Percentiles rank a stretch among this genome's conserved stretches.
phyloP scores from a whole-genome alignment of 352 stramenopile species.

The Achlya hypogyna region DNA sequence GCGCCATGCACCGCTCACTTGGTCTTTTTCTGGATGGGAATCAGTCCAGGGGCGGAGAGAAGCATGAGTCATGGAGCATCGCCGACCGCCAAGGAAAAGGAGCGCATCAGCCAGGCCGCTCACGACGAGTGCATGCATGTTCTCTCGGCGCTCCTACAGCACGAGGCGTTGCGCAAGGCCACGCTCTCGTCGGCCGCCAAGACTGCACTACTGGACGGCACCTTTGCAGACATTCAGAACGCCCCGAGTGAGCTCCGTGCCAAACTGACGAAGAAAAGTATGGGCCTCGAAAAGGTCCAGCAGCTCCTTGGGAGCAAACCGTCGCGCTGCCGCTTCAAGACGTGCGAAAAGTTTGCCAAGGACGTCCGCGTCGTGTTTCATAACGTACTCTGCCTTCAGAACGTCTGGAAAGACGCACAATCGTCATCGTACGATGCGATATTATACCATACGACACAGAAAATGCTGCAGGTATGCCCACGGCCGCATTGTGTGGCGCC shows the following conservation, averaged over 20 bases:
- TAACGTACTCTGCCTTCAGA: slow-evolving; percentile 42
- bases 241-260: neutral
- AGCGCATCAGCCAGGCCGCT: slow-evolving; percentile 12
- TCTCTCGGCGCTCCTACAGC: neutral
- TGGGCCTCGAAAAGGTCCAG: slow-evolving; percentile 71
- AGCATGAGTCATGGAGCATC: slow-evolving; percentile 4
- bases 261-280: slow-evolving; percentile 69
- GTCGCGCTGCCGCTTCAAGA: slow-evolving; percentile 78
- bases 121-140: slow-evolving; percentile 16
- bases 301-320: slow-evolving; percentile 67
- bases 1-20: neutral
- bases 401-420: slow-evolving; percentile 69
- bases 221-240: neutral
- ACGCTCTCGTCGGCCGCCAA: neutral
- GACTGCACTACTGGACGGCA: slow-evolving; percentile 13
- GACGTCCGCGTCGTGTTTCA: slow-evolving; percentile 79
- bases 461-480: slow-evolving; percentile 13
- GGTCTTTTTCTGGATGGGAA: slow-evolving; percentile 11
- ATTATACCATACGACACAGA: slow-evolving; percentile 4
- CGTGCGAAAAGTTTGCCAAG: slow-evolving; percentile 70
- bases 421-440: slow-evolving; percentile 13
- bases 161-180: slow-evolving; percentile 5
- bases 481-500: neutral
- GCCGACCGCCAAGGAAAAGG: slow-evolving; percentile 14
- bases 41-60: neutral